Percentiles rank a stretch among this genome's conserved stretches.
These are phyloP conservation scores for Murraya koenigii DNA, from an alignment of 345 rosid species.

Conservation along the genomic window DNA sequence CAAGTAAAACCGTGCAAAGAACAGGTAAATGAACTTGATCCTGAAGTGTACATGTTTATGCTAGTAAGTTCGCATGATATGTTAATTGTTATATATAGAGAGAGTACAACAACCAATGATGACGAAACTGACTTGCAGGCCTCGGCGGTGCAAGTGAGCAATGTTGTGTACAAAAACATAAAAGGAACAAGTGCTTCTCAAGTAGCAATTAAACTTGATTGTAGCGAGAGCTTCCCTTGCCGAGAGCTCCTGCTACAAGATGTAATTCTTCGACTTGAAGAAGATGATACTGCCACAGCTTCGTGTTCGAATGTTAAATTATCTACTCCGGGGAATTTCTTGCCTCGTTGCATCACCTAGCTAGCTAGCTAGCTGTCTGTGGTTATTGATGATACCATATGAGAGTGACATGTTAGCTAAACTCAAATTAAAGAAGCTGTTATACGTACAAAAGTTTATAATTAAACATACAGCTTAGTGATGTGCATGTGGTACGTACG, in stretches of 20 bases:
- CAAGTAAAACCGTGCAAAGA: slow-evolving; percentile 41
- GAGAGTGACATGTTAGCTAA: too few relatives aligned
- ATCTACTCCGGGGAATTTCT: slow-evolving; percentile 34
- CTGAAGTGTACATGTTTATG: background rate
- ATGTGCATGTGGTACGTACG: too few relatives aligned
- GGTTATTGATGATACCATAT: too few relatives aligned
- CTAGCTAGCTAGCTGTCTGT: too few relatives aligned
- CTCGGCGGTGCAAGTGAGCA: slow-evolving; percentile 74
- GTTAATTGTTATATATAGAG: too few relatives aligned
- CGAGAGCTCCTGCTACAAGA: slow-evolving; percentile 52
- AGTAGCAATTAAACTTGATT: slow-evolving; percentile 56
- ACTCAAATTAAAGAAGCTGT: too few relatives aligned
- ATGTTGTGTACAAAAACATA: slow-evolving; percentile 63
- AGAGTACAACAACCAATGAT: too few relatives aligned
- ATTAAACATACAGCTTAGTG: too few relatives aligned
- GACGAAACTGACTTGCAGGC: slow-evolving; percentile 27
- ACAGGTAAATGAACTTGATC: slow-evolving; percentile 41
- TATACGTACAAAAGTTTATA: too few relatives aligned
- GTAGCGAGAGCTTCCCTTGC: slow-evolving; percentile 63
- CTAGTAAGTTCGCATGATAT: too few relatives aligned
- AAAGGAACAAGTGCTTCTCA: slow-evolving; percentile 73
- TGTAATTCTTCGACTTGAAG: slow-evolving; percentile 27
- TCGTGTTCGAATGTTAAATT: slow-evolving; percentile 54
- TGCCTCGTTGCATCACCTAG: slow-evolving; percentile 59
- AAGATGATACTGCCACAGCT: slow-evolving; percentile 41